Conservation (phyloP, 192 early-diverging fungal species). For the Podila epicladia region DNA sequence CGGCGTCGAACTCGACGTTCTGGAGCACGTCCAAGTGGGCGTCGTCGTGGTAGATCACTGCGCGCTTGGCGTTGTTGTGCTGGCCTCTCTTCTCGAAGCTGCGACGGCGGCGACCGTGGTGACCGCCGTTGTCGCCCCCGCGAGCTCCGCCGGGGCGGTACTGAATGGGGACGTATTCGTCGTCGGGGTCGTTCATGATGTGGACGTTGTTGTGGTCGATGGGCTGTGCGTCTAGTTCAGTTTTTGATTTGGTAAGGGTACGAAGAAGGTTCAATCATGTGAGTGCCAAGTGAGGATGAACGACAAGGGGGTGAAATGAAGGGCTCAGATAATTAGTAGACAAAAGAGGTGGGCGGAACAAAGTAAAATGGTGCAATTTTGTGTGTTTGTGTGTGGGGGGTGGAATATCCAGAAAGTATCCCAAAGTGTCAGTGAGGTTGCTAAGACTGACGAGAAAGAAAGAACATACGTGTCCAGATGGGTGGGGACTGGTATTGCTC, state of each 20-base stretch:
- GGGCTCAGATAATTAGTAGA: background rate
- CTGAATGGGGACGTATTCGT: slow-evolving; percentile 1
- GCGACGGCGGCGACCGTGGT: slow-evolving; percentile 6
- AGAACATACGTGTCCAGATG: slow-evolving; percentile 34
- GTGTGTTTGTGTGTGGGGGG: background rate
- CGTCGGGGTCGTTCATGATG: background rate
- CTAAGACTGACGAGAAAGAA: background rate
- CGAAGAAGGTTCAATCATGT: background rate
- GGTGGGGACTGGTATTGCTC: slow-evolving; percentile 25
- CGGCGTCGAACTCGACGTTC: background rate
- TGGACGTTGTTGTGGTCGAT: slow-evolving; percentile 8
- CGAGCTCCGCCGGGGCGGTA: slow-evolving; percentile 21
- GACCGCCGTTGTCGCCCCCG: slow-evolving; percentile 9
- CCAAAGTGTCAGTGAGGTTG: background rate
- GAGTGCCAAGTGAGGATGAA: background rate
- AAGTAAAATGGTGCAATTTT: background rate
- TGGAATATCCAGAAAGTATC: no score
- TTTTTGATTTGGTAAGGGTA: background rate
- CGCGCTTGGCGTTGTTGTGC: slow-evolving; percentile 2
- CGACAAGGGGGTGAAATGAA: background rate
- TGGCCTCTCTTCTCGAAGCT: background rate
- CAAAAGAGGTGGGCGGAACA: no score
- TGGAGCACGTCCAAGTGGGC: slow-evolving; percentile 7
- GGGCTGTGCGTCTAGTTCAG: background rate
- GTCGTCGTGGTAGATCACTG: slow-evolving; percentile 11